These are phyloP conservation scores for Solanum appendiculatum DNA, from an alignment of 257 asterid genomes.

Conservation along the genomic window DNA sequence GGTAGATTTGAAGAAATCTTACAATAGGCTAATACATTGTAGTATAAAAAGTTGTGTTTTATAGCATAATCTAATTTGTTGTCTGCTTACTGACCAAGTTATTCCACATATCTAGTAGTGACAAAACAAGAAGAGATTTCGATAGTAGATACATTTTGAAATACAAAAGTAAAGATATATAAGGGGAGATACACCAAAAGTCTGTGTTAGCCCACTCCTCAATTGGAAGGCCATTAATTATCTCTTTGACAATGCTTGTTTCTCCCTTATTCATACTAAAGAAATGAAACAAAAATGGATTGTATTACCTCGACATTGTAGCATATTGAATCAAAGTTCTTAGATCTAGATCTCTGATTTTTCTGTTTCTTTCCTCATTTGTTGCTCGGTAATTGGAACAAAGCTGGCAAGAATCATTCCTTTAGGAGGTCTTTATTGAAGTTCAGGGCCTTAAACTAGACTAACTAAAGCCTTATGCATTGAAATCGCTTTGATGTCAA, in stretches of 20 bases:
- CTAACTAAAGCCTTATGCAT: not conserved
- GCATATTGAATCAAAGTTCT: not conserved
- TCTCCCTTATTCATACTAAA: not conserved
- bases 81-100: not conserved
- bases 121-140: not conserved
- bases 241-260: not conserved
- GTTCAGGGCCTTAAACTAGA: not conserved
- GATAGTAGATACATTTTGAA: not conserved
- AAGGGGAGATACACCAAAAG: not conserved
- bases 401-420: not conserved
- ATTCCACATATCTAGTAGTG: not conserved
- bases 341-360: not conserved
- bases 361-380: not conserved
- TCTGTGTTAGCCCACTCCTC: not conserved
- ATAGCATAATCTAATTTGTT: constrained; percentile 13
- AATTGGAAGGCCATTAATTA: not conserved
- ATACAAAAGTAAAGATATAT: not conserved
- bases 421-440: not conserved
- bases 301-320: not conserved
- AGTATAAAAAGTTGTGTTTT: not conserved
- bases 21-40: not conserved
- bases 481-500: not conserved
- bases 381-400: not conserved
- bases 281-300: not conserved
- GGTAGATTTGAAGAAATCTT: not conserved